These are phyloP conservation scores for Aspergillus latus DNA, from an alignment of 2,329 filamentous ascomycete genomes.

Conservation along the genomic window DNA sequence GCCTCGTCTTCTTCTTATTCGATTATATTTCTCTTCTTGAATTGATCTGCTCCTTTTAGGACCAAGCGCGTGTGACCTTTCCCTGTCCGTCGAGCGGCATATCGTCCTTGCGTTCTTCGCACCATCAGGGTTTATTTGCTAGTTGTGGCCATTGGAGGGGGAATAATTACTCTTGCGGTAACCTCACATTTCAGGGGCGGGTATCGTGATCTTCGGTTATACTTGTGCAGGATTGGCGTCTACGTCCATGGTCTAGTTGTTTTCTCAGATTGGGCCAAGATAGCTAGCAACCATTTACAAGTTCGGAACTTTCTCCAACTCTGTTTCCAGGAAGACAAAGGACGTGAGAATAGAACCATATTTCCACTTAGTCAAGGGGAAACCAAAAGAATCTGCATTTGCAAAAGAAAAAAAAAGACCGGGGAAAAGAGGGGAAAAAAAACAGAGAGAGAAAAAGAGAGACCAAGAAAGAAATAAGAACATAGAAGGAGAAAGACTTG, in stretches of 20 bases:
- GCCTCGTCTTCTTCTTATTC: constrained; percentile 8
- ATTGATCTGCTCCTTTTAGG: neutral
- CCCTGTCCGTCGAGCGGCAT: neutral
- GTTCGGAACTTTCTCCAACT: constrained; percentile 40
- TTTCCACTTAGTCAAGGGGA: constrained; percentile 21
- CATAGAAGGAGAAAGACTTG: constrained; percentile 11
- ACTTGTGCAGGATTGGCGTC: constrained; percentile 31
- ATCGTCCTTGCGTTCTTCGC: constrained; percentile 5
- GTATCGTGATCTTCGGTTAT: constrained; percentile 26
- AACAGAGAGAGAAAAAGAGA: constrained; percentile 14
- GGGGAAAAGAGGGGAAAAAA: constrained; percentile 17
- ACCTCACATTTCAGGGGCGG: constrained; percentile 24
- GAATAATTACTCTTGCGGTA: constrained; percentile 24
- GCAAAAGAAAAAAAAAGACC: constrained; percentile 22
- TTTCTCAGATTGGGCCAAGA: constrained; percentile 41
- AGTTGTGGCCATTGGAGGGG: constrained; percentile 22
- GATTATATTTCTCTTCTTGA: neutral
- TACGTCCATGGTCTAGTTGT: constrained; percentile 35
- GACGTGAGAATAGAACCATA: constrained; percentile 23
- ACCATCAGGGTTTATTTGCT: constrained; percentile 18
- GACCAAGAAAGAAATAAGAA: constrained; percentile 13
- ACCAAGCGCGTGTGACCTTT: constrained; percentile 3
- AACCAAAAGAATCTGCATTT: constrained; percentile 10
- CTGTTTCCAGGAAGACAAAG: constrained; percentile 33
- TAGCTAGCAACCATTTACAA: constrained; percentile 51